Percentiles rank a stretch among this genome's conserved stretches.
phyloP scores from a whole-genome alignment of 1,284 basidiomycete genomes.

The Ganoderma boninense region DNA sequence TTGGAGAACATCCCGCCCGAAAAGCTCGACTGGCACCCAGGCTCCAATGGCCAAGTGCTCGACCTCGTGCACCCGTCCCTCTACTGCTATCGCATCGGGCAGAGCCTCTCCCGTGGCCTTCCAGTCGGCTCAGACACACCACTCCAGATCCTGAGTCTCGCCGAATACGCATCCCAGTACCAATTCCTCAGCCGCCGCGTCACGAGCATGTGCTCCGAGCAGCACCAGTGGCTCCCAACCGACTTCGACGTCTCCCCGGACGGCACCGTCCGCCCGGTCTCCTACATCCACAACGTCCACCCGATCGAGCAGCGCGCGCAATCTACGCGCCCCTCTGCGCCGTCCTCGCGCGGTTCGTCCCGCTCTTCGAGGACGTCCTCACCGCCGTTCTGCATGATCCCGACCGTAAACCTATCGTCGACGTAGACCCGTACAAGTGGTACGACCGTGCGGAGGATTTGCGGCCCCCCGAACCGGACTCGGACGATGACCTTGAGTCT shows the following conservation, averaged over 20 bases:
- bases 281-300: constrained; percentile 15
- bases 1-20: constrained; percentile 12
- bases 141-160: background rate
- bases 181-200: background rate
- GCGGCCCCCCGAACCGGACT: background rate
- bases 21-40: constrained; percentile 30
- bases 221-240: constrained; percentile 22
- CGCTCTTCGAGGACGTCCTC: constrained; percentile 39
- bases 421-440: background rate
- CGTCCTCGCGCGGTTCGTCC: constrained; percentile 20
- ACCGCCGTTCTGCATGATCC: constrained; percentile 29
- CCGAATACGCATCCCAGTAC: background rate
- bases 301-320: constrained; percentile 6
- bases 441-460: background rate
- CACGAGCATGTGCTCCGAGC: background rate
- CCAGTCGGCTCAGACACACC: background rate
- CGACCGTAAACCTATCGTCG: background rate
- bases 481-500: background rate
- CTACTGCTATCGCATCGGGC: constrained; percentile 16
- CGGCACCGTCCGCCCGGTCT: constrained; percentile 6
- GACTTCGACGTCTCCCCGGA: constrained; percentile 17
- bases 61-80: constrained; percentile 6
- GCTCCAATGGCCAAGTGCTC: constrained; percentile 25
- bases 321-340: background rate
- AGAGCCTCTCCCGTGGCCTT: constrained; percentile 9